A percentile compares a stretch with the other conserved stretches of the same genome.
phyloP scores from a whole-genome alignment of 2,329 filamentous ascomycete species.

The Fusarium fracticaudum region DNA sequence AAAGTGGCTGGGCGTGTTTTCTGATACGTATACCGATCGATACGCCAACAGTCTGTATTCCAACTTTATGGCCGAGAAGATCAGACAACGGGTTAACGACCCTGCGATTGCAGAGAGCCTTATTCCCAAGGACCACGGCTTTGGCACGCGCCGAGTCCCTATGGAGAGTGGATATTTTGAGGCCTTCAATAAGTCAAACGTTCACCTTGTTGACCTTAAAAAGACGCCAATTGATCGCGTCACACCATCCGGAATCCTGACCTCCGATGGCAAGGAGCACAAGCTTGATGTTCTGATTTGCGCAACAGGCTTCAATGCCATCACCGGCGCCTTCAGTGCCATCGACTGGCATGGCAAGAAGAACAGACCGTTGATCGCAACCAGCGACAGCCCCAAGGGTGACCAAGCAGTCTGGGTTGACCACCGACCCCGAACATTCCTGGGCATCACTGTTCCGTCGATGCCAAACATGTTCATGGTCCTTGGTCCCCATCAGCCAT shows the following conservation, averaged over 20 bases:
- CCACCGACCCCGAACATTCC: slow-evolving; percentile 10
- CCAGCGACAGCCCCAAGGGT: slow-evolving; percentile 4
- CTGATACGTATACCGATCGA: slow-evolving; percentile 28
- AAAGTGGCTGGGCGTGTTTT: slow-evolving; percentile 31
- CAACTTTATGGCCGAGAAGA: slow-evolving; percentile 27
- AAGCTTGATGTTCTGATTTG: slow-evolving; percentile 30
- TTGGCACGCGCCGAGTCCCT: slow-evolving; percentile 19
- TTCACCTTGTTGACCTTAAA: slow-evolving; percentile 23
- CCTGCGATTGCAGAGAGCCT: slow-evolving; percentile 12
- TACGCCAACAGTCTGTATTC: slow-evolving; percentile 27
- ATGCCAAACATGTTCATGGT: slow-evolving; percentile 42
- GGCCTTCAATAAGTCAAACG: slow-evolving; percentile 20
- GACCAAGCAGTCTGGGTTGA: slow-evolving; percentile 31
- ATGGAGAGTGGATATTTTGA: slow-evolving; percentile 37
- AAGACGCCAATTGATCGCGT: slow-evolving; percentile 13
- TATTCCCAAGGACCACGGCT: slow-evolving; percentile 27
- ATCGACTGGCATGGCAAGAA: slow-evolving; percentile 32
- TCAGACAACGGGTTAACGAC: slow-evolving; percentile 11
- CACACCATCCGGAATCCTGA: slow-evolving; percentile 3
- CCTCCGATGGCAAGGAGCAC: slow-evolving; percentile 7
- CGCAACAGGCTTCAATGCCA: slow-evolving; percentile 32
- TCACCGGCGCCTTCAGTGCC: slow-evolving; percentile 25
- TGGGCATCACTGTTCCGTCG: slow-evolving; percentile 3
- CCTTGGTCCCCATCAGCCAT: slow-evolving; percentile 29
- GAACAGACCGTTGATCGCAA: slow-evolving; percentile 8